Evolutionary conservation across 2,329 filamentous ascomycete genomes (phyloP).

Genomic region (Endoconidiophora polonica): DNA sequence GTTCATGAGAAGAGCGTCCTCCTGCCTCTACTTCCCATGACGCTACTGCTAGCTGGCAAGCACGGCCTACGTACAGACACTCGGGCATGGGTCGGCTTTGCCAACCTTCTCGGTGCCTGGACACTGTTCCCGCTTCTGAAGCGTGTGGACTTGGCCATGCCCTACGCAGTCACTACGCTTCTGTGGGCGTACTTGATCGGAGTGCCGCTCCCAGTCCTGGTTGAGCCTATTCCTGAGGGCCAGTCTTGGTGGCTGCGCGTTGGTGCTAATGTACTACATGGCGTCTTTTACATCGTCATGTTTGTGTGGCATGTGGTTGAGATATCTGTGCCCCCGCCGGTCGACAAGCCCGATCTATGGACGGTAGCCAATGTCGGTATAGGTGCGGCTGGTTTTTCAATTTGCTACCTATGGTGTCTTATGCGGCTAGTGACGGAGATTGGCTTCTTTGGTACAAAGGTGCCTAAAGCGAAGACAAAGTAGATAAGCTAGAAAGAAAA

Average conservation of each 20-base stretch:
- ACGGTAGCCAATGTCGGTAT: constrained; percentile 78
- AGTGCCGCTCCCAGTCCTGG: constrained; percentile 57
- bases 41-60: constrained; percentile 61
- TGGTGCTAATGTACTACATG: constrained; percentile 50
- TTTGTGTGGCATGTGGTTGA: constrained; percentile 66
- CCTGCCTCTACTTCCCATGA: constrained; percentile 85
- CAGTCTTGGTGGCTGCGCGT: constrained; percentile 17
- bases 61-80: constrained; percentile 60
- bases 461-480: constrained; percentile 24
- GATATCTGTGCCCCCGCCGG: constrained; percentile 48
- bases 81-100: constrained; percentile 88
- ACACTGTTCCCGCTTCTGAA: constrained; percentile 85
- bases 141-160: constrained; percentile 66
- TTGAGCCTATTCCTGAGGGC: constrained; percentile 19
- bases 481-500: constrained; percentile 1
- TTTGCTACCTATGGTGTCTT: constrained; percentile 87
- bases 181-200: constrained; percentile 88
- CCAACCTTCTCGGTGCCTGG: constrained; percentile 77
- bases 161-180: constrained; percentile 69
- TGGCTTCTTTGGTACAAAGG: constrained; percentile 27
- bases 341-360: constrained; percentile 81
- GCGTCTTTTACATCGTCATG: constrained; percentile 62
- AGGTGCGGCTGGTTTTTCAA: constrained; percentile 66
- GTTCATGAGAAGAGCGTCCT: constrained; percentile 97
- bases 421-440: constrained; percentile 49